phyloP scores from a whole-genome alignment of 2,329 filamentous ascomycete genomes.

The Biscogniauxia marginata region DNA sequence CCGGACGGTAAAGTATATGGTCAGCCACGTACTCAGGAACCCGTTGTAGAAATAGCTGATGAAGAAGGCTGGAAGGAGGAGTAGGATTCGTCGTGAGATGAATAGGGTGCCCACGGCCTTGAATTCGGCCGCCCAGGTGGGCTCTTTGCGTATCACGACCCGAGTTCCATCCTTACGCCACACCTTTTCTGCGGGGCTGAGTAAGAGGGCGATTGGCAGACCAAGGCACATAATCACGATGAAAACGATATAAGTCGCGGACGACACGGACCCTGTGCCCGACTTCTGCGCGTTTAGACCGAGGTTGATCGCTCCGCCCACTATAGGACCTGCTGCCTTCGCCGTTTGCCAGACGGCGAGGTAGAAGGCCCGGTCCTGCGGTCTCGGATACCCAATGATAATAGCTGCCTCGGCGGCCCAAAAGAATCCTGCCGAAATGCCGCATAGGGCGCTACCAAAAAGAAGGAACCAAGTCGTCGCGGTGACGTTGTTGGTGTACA shows the following conservation, averaged over 20 bases:
- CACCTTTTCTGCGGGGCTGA: slow-evolving; percentile 33
- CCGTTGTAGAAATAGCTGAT: slow-evolving; percentile 37
- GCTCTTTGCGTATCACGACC: slow-evolving; percentile 25
- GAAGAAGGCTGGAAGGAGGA: slow-evolving; percentile 34
- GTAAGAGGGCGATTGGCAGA: slow-evolving; percentile 30
- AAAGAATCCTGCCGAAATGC: slow-evolving; percentile 63
- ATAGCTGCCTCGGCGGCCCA: slow-evolving; percentile 69
- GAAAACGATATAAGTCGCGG: slow-evolving; percentile 32
- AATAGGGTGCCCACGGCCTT: slow-evolving; percentile 27
- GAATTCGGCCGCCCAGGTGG: slow-evolving; percentile 30
- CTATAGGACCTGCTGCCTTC: slow-evolving; percentile 41
- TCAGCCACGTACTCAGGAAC: slow-evolving; percentile 32
- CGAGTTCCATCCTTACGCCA: slow-evolving; percentile 31
- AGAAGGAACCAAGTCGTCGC: slow-evolving; percentile 63
- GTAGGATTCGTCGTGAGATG: slow-evolving; percentile 27
- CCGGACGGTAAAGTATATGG: slow-evolving; percentile 34
- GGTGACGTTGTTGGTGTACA: slow-evolving; percentile 65
- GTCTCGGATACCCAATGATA: slow-evolving; percentile 62
- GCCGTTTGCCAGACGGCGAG: slow-evolving; percentile 50
- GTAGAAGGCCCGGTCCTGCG: slow-evolving; percentile 56
- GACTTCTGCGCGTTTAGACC: slow-evolving; percentile 40
- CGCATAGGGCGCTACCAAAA: slow-evolving; percentile 60
- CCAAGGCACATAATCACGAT: slow-evolving; percentile 35
- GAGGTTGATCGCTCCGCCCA: slow-evolving; percentile 50
- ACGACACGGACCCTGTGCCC: slow-evolving; percentile 22